Evolutionary conservation across 129 eudicot genomes (phyloP).

Genomic region (Saussurea involucrata): DNA sequence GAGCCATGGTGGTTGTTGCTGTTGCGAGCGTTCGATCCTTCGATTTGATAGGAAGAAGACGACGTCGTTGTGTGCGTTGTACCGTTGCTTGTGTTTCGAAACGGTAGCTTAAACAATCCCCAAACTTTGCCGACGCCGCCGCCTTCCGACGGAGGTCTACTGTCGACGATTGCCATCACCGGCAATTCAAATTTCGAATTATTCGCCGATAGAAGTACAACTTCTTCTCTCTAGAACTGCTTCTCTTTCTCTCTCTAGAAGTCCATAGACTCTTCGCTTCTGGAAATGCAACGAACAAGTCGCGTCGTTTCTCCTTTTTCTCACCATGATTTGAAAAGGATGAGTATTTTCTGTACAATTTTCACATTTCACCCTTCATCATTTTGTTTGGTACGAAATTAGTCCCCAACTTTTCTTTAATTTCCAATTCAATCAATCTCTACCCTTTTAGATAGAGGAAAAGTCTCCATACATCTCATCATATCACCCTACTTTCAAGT

Average conservation of each 20-base stretch:
- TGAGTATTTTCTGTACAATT: neutral
- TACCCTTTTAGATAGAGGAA: neutral
- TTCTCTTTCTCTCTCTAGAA: neutral
- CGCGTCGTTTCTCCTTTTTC: constrained; percentile 6
- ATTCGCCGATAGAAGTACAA: neutral
- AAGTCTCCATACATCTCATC: neutral
- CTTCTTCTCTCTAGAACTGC: neutral
- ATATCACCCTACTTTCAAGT: no score
- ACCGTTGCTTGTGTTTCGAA: constrained; percentile 33
- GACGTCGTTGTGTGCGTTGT: constrained; percentile 26
- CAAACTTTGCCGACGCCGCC: constrained; percentile 35
- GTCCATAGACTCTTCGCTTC: neutral
- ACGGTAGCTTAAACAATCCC: constrained; percentile 64
- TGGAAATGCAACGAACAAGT: constrained; percentile 12
- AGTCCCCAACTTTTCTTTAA: neutral
- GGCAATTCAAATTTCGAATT: neutral
- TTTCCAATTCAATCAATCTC: neutral
- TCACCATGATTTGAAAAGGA: constrained; percentile 6
- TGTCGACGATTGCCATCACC: constrained; percentile 45
- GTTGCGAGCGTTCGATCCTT: constrained; percentile 18
- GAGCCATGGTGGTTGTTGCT: neutral
- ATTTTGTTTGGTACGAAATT: neutral
- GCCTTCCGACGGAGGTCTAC: constrained; percentile 36
- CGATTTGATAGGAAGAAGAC: constrained; percentile 26
- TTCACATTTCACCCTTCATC: neutral